These are phyloP conservation scores for Inga leiocalycina DNA, from an alignment of 306 rosid genomes.

Conservation along the genomic window DNA sequence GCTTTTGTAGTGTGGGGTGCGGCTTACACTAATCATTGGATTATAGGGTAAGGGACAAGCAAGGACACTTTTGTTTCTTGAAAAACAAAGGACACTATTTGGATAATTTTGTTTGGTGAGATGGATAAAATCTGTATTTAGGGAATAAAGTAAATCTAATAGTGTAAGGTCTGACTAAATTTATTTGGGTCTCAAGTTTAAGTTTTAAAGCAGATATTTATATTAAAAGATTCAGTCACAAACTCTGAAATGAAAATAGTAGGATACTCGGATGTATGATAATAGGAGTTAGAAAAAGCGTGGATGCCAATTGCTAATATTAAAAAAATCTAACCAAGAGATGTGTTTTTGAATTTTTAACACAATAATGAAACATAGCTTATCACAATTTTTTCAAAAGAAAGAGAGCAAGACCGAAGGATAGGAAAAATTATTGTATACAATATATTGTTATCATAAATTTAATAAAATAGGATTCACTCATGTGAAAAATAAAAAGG, in stretches of 20 bases:
- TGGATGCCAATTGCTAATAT: too few species aligned
- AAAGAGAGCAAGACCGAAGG: neutral
- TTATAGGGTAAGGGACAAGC: conserved; percentile 9
- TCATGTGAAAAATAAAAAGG: neutral
- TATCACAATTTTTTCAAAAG: neutral
- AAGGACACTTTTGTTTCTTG: neutral
- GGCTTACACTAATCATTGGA: conserved; percentile 29
- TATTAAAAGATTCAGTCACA: too few species aligned
- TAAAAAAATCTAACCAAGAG: too few species aligned
- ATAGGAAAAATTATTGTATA: neutral
- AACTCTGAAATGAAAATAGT: too few species aligned
- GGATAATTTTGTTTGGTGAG: neutral
- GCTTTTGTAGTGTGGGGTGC: conserved; percentile 3
- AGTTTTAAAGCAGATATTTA: rapidly evolving
- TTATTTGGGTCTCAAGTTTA: rapidly evolving
- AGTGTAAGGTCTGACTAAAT: too few species aligned
- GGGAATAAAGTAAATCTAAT: neutral
- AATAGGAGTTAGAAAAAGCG: too few species aligned
- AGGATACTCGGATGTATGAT: too few species aligned
- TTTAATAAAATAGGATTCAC: neutral
- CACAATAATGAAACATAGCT: neutral
- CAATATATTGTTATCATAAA: neutral
- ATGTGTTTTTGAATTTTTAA: too few species aligned
- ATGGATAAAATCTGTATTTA: neutral
- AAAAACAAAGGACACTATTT: neutral